Conservation (phyloP, 192 early-diverging fungal species). For the Podila epicladia region DNA sequence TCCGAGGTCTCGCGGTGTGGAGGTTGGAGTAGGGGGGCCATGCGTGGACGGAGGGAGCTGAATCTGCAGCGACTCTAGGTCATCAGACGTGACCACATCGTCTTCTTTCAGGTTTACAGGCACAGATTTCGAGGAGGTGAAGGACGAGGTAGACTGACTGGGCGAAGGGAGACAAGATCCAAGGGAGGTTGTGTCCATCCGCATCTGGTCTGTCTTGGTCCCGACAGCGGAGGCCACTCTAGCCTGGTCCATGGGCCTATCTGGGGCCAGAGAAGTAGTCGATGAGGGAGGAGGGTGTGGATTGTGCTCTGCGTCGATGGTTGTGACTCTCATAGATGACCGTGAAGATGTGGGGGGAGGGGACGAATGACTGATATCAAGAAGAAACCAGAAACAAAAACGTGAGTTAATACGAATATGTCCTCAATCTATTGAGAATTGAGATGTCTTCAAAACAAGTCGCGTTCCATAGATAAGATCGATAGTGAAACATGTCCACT, state of each 20-base stretch:
- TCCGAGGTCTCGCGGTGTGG: not conserved
- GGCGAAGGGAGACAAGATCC: not conserved
- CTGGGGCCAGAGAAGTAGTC: too few relatives aligned
- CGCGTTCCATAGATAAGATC: too few relatives aligned
- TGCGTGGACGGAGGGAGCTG: not conserved
- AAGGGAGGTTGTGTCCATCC: not conserved
- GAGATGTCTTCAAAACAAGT: too few relatives aligned
- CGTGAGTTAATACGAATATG: too few relatives aligned
- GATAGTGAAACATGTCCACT: too few relatives aligned
- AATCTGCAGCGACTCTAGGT: conserved; percentile 3
- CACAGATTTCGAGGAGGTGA: not conserved
- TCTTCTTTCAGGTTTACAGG: not conserved
- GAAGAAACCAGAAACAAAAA: too few relatives aligned
- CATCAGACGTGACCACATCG: not conserved
- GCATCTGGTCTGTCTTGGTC: not conserved
- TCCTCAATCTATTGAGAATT: too few relatives aligned
- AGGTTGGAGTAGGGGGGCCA: not conserved
- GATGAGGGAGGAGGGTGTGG: too few relatives aligned
- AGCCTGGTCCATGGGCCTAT: not conserved
- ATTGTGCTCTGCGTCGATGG: too few relatives aligned
- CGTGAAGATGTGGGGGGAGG: too few relatives aligned
- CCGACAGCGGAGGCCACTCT: not conserved
- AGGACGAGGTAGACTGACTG: conserved; percentile 6
- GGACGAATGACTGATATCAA: too few relatives aligned
- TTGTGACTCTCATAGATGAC: too few relatives aligned